Evolutionary conservation across 106 monocot species (phyloP).

Genomic region (Allium fistulosum): DNA sequence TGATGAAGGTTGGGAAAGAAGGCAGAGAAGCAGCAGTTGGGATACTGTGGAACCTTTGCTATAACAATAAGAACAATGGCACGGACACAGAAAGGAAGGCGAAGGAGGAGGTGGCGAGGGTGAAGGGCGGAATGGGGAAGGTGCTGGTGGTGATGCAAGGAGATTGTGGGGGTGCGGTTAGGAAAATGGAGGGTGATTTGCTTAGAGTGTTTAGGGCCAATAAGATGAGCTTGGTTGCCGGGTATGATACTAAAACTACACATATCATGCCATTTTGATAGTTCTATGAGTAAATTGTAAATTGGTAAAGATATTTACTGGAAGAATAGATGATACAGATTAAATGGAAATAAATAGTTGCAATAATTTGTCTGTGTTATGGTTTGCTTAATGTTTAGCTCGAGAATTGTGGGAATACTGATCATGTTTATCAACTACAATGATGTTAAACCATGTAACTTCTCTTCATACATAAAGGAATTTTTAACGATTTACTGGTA

Average conservation of each 20-base stretch:
- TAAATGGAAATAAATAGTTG: neutral
- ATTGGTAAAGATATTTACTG: conserved; percentile 3
- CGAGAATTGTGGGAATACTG: too few species aligned
- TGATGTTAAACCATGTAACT: too few species aligned
- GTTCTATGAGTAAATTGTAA: neutral
- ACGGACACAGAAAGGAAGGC: neutral
- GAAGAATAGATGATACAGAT: neutral
- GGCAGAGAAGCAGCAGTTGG: conserved; percentile 47
- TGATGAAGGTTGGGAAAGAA: conserved; percentile 21
- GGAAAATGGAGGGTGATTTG: conserved; percentile 56
- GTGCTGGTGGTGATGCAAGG: conserved; percentile 67
- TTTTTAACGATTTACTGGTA: too few species aligned
- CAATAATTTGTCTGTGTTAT: neutral
- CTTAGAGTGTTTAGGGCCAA: conserved; percentile 31
- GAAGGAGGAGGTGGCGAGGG: conserved; percentile 1
- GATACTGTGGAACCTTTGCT: conserved; percentile 73
- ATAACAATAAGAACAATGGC: too few species aligned
- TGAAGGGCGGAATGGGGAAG: conserved; percentile 25
- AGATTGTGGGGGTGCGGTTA: conserved; percentile 43
- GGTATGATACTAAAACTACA: conserved; percentile 38
- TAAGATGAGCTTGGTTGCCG: conserved; percentile 23
- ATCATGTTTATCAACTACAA: too few species aligned
- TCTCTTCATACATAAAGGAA: too few species aligned
- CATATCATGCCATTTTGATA: conserved; percentile 68
- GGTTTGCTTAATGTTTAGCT: neutral